Evolutionary conservation across 805 yeast genomes (phyloP), one percentile per base, ranked within the genome.

Genomic region (Myxozyma sirexii): DNA sequence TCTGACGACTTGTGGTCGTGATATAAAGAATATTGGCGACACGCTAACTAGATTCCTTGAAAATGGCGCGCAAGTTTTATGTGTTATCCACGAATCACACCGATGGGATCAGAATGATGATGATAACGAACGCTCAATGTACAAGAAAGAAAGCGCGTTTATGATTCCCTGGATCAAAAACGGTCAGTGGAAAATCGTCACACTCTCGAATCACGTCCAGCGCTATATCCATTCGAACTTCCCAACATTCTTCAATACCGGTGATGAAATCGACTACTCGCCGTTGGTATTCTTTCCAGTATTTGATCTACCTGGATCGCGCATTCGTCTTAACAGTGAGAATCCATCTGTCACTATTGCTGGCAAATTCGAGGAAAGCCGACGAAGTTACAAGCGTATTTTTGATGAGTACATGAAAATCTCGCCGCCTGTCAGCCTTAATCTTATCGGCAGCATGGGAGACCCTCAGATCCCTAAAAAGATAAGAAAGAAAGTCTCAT

Each of bases 1-100:
- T 21, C 39, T 58, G 37, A 54, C 62, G 17, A 31, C 59, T 6
- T 58, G 62, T 31, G 55, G 50, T 12, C 44, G 35, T n/a, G 62
- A 58, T 35, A 19, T 58, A 12, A 7, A 13, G 8, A 33, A 21
- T 7, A 29, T 51, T 17, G 27, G 38, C 26, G 23, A 38, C 24
- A 10, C 48, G 12, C 48, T 60, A 23, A 17, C 23, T 4, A 17
- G 6, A 15, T 37, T 35, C 8, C 39, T 59, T 26, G 38, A 37
- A 3, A 17, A 10, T 5, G 64, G 64, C n/a, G 51, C 64, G n/a
- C 54, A 54, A 13, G 61, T 60, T 15, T 26, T 60, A 43, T 60
- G 64, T 33, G 43, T 57, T 26, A 58, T 60, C 19, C 57, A 60
- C 43, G 51, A 56, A 23, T 62, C 62, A 2, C 54, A 60, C n/a